A percentile compares a stretch with the other conserved stretches of the same genome.
phyloP scores from a whole-genome alignment of 2,329 filamentous ascomycete genomes.

The Paramyrothecium sp. region DNA sequence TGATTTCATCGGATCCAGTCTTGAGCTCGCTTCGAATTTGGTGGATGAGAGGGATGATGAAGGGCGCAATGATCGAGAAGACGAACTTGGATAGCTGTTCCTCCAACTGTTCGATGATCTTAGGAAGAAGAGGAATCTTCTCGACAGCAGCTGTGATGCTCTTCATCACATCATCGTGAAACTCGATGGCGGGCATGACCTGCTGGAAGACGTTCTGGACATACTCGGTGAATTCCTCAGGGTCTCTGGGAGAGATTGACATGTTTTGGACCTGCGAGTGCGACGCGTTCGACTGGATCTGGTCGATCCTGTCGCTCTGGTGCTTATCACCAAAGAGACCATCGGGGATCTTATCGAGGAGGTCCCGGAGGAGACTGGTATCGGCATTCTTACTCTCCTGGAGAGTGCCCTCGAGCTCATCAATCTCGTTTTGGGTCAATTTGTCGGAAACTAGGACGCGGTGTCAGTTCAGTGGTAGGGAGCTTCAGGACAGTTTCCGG shows the following conservation, averaged over 20 bases:
- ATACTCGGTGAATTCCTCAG: slow-evolving; percentile 81
- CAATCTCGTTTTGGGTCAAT: slow-evolving; percentile 84
- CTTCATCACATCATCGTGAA: slow-evolving; percentile 87
- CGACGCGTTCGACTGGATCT: slow-evolving; percentile 75
- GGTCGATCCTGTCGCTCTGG: slow-evolving; percentile 72
- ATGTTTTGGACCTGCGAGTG: slow-evolving; percentile 74
- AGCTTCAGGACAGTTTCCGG: neutral
- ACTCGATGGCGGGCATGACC: slow-evolving; percentile 86
- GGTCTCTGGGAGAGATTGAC: slow-evolving; percentile 72
- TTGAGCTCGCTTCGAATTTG: slow-evolving; percentile 86
- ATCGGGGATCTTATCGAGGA: slow-evolving; percentile 78
- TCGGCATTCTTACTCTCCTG: slow-evolving; percentile 61
- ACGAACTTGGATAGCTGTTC: slow-evolving; percentile 88
- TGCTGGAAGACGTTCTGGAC: slow-evolving; percentile 71
- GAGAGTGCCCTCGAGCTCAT: slow-evolving; percentile 84
- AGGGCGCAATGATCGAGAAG: slow-evolving; percentile 87
- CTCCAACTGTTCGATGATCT: slow-evolving; percentile 81
- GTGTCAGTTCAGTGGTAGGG: slow-evolving; percentile 10
- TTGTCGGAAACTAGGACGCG: slow-evolving; percentile 72
- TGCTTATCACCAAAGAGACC: slow-evolving; percentile 76
- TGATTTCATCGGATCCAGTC: slow-evolving; percentile 83
- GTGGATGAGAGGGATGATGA: slow-evolving; percentile 78
- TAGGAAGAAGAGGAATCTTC: slow-evolving; percentile 80
- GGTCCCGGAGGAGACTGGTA: slow-evolving; percentile 72
- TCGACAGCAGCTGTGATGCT: slow-evolving; percentile 75